Evolutionary conservation across 768 basidiomycete genomes (phyloP).

Genomic region (Gloeopeniophorella convolvens): DNA sequence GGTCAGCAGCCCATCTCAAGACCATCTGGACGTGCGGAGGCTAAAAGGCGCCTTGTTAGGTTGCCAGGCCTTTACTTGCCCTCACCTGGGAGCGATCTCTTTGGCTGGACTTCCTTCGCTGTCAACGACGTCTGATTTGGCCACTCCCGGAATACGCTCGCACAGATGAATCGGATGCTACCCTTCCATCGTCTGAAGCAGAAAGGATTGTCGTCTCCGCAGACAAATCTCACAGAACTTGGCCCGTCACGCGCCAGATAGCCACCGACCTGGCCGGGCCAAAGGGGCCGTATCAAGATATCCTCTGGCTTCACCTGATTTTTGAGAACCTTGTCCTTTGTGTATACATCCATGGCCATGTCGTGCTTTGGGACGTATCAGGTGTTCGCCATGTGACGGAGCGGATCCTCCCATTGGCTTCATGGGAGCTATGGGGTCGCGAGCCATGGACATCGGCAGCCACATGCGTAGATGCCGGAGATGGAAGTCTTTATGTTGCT

Average conservation of each 20-base stretch:
- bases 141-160: neutral
- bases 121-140: neutral
- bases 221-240: neutral
- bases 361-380: neutral
- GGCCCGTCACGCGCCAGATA: neutral
- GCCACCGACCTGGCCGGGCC: neutral
- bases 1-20: neutral
- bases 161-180: neutral
- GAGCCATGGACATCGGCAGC: slow-evolving; percentile 6
- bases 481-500: neutral
- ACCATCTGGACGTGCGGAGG: neutral
- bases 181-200: neutral
- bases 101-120: slow-evolving; percentile 2
- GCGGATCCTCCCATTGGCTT: neutral
- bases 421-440: slow-evolving; percentile 5
- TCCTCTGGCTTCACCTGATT: neutral
- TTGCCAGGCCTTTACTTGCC: neutral
- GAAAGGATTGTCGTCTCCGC: neutral
- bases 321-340: slow-evolving; percentile 1
- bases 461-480: neutral
- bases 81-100: neutral
- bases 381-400: neutral
- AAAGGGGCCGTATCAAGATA: neutral
- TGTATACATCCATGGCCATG: neutral
- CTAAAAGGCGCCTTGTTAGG: neutral